Conservation (phyloP, 2,329 filamentous ascomycete genomes). For the Shiraia sp. region DNA sequence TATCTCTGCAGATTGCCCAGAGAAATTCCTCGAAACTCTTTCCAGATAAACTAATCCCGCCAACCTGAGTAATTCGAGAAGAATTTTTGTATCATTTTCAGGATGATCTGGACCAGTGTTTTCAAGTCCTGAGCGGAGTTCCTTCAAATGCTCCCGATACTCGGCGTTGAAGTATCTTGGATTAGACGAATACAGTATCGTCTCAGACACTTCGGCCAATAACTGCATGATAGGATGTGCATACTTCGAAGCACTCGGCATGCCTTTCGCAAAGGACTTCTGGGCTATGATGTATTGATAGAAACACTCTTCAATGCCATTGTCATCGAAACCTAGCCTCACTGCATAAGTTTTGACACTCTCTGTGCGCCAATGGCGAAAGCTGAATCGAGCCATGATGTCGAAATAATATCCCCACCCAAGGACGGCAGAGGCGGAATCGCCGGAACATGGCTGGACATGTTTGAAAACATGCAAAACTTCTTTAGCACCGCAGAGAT, state of each 20-base stretch:
- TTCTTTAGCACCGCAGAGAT: conserved; percentile 5
- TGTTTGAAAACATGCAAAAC: conserved; percentile 3
- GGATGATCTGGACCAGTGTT: not conserved
- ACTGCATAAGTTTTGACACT: conserved; percentile 2
- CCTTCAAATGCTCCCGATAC: conserved; percentile 2
- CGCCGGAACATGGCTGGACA: not conserved
- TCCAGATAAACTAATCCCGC: conserved; percentile 16
- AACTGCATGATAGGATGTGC: conserved; percentile 5
- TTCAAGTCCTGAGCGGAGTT: conserved; percentile 1
- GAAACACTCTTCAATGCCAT: not conserved
- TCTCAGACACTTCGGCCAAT: conserved; percentile 3
- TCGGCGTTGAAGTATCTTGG: conserved; percentile 2
- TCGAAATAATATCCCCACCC: conserved; percentile 12
- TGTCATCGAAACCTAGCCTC: conserved; percentile 4
- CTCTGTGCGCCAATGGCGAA: conserved; percentile 15
- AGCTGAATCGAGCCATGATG: conserved; percentile 8
- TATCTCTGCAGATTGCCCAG: conserved; percentile 2
- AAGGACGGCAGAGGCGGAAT: conserved; percentile 3
- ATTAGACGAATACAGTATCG: conserved; percentile 1
- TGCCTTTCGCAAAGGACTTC: conserved; percentile 1
- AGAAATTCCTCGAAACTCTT: conserved; percentile 8
- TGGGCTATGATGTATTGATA: conserved; percentile 4
- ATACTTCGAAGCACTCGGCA: not conserved
- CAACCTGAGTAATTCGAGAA: conserved; percentile 7
- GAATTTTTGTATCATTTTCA: not conserved